Percentiles rank a stretch among this genome's conserved stretches.
phyloP scores from a whole-genome alignment of 768 basidiomycete species.

The Termitomyces sp. region DNA sequence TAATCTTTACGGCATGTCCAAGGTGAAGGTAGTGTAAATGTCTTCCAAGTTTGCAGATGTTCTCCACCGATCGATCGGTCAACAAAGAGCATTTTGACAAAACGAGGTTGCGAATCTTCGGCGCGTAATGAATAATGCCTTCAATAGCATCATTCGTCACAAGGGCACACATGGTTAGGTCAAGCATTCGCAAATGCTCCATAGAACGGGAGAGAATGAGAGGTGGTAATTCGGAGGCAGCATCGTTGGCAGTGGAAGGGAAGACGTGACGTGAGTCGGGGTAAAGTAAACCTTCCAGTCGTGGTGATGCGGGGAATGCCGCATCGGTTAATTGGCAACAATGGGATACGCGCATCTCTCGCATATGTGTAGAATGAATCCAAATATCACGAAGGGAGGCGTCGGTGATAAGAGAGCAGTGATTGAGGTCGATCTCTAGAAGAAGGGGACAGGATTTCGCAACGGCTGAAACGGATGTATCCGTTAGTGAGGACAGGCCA shows the following conservation, averaged over 20 bases:
- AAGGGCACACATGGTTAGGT: constrained; percentile 78
- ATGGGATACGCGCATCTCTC: constrained; percentile 84
- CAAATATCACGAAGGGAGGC: constrained; percentile 77
- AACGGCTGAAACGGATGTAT: constrained; percentile 68
- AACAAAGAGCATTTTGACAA: constrained; percentile 78
- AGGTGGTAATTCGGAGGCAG: constrained; percentile 48
- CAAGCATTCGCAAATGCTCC: constrained; percentile 89
- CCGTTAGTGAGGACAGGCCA: constrained; percentile 70
- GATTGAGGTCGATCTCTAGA: constrained; percentile 90
- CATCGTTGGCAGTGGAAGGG: constrained; percentile 25
- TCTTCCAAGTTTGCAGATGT: constrained; percentile 83
- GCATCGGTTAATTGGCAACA: constrained; percentile 75
- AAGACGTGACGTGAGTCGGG: constrained; percentile 37
- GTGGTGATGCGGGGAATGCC: constrained; percentile 75
- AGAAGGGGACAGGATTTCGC: constrained; percentile 78
- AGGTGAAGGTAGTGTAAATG: constrained; percentile 93
- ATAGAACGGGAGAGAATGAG: constrained; percentile 59
- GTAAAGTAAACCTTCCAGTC: constrained; percentile 25
- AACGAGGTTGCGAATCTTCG: constrained; percentile 81
- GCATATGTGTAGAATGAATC: constrained; percentile 73
- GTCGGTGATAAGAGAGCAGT: constrained; percentile 76
- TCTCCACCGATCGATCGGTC: constrained; percentile 78
- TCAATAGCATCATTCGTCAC: constrained; percentile 83
- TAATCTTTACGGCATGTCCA: constrained; percentile 86
- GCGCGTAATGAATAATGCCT: constrained; percentile 74